These are phyloP conservation scores for Pseudocercospora pini-densiflorae DNA, from an alignment of 2,329 filamentous ascomycete species.

Conservation along the genomic window DNA sequence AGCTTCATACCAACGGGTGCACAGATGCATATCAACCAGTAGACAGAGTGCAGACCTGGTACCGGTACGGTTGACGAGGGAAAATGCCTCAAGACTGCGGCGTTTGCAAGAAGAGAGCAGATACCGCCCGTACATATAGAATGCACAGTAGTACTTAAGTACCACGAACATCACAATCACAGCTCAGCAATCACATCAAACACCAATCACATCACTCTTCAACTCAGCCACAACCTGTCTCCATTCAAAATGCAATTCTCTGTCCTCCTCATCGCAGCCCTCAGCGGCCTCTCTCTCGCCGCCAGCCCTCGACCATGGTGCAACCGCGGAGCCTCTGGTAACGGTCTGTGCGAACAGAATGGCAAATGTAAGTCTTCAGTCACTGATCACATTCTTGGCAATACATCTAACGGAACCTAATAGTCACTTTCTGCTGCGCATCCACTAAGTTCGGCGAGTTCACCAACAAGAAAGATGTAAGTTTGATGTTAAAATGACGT, in stretches of 20 bases:
- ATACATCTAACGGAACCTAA: too few relatives aligned
- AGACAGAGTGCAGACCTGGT: too few relatives aligned
- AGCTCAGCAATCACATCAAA: not conserved
- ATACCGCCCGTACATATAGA: too few relatives aligned
- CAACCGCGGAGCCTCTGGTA: not conserved
- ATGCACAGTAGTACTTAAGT: too few relatives aligned
- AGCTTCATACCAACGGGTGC: too few relatives aligned
- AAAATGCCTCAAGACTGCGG: too few relatives aligned
- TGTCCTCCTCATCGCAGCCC: slow-evolving; percentile 8
- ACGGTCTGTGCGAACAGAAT: slow-evolving; percentile 1
- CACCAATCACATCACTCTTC: not conserved
- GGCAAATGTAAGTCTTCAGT: slow-evolving; percentile 3
- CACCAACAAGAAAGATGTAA: slow-evolving; percentile 12
- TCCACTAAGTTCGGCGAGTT: not conserved
- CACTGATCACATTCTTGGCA: too few relatives aligned
- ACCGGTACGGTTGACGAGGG: too few relatives aligned
- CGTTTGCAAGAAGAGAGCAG: too few relatives aligned
- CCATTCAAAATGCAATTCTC: slow-evolving; percentile 11
- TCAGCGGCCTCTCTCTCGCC: slow-evolving; percentile 5
- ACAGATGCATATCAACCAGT: too few relatives aligned
- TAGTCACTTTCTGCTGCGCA: slow-evolving; percentile 14
- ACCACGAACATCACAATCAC: too few relatives aligned
- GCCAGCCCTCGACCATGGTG: slow-evolving; percentile 6
- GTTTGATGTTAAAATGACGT: too few relatives aligned
- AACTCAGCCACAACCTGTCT: not conserved